Evolutionary conservation across 2,329 filamentous ascomycete genomes (phyloP), one percentile per base, ranked within the genome.

Genomic region (Beauveria brongniartii): DNA sequence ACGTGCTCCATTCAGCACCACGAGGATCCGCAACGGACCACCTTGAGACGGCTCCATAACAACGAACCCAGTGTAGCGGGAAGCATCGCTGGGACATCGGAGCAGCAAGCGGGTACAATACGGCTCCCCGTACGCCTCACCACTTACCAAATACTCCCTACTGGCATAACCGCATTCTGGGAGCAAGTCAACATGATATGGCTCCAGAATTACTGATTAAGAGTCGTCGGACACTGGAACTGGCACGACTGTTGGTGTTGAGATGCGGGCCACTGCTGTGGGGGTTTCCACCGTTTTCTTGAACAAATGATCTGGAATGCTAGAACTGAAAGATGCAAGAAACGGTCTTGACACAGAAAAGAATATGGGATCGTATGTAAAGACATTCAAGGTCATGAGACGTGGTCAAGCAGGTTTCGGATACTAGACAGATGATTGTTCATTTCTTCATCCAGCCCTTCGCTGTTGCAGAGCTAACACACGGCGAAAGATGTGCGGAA

Each of bases 161-260:
- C 64, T 65, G 22, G 57, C 41, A 51, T 65, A 64, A 18, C 46
- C 44, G 50, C 64, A 65, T 55, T 64, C 64, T 59, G 58, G 59
- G 30, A 65, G 62, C 14, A 65, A 48, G 34, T 65, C 64, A 14
- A 64, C 64, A 44, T 65, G 60, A 28, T 65, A 65, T 3, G 63
- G 63, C 40, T 65, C 64, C 3, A 64, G 14, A 18, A 65, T 26
- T 14, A 65, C 48, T 1, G 64, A 10, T 9, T 47, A n/a, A 3
- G 64, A 64, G 0, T 24, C 47, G 1, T 60, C 59, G 5, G 64
- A 63, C 43, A 63, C 63, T 1, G 54, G 60, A 12, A 65, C 62
- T 20, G 37, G 22, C 2, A 14, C 16, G 18, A 52, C 37, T 37
- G 9, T 40, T 18, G 50, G 50, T 24, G 50, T 52, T 37, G 14